These are phyloP conservation scores for Fusarium sp. DNA, from an alignment of 2,329 filamentous ascomycete genomes.

Conservation along the genomic window DNA sequence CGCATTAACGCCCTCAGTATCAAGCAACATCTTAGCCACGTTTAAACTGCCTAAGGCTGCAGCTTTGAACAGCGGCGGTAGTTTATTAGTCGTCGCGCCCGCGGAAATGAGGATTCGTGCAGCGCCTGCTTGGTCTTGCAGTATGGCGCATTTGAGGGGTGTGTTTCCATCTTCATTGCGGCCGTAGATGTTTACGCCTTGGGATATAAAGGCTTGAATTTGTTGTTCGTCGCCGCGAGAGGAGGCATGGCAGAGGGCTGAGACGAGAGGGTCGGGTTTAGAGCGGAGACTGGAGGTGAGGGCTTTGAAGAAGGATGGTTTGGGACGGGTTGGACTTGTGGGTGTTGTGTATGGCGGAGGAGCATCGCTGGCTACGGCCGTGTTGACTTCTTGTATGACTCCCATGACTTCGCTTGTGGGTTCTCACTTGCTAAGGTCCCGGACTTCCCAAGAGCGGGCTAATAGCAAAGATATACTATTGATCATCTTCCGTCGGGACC, in stretches of 20 bases:
- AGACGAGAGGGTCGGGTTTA: conserved; percentile 4
- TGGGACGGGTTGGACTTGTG: neutral
- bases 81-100: neutral
- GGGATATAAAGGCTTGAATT: neutral
- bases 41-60: neutral
- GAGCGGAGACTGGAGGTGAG: neutral
- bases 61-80: conserved; percentile 2
- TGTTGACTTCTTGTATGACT: neutral
- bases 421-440: fast-evolving
- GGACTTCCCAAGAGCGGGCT: fast-evolving
- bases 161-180: conserved; percentile 14
- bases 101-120: neutral
- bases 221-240: conserved; percentile 2
- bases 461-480: too few relatives aligned
- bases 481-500: too few relatives aligned
- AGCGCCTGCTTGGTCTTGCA: neutral
- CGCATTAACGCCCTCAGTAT: neutral
- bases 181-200: conserved; percentile 5
- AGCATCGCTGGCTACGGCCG: neutral
- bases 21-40: neutral
- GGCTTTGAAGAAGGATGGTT: neutral
- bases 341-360: neutral
- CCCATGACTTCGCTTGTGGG: neutral
- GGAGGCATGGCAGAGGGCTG: conserved; percentile 3
- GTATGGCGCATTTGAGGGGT: neutral